Evolutionary conservation across 257 asterid genomes (phyloP), one percentile per base, ranked within the genome.

Genomic region (Nicotiana benthamiana): DNA sequence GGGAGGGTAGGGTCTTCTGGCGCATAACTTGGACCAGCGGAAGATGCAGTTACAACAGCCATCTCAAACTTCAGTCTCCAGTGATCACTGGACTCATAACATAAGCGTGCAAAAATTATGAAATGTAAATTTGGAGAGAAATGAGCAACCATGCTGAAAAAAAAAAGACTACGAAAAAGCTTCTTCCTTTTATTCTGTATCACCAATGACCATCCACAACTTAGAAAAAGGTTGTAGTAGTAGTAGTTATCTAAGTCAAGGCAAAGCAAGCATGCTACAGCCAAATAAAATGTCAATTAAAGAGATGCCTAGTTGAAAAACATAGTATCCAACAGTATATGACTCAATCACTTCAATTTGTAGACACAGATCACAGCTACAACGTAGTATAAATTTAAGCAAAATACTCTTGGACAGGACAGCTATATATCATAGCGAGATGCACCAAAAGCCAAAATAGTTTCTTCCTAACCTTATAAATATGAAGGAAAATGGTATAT

Each of bases 1-100:
- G 98, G 99, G 78, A 96, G 97, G 80, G 92, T 85, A 51, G 98
- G 93, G 83, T 96, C 99, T 86, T 96, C 99, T 16, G 99, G 99
- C 16, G 99, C 99, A 85, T 91, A 96, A 5, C 90, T 87, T 62
- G 92, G 80, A 56, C 91, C 90, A 83, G 87, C 60, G 22, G 90
- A 76, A 7, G 90, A 61, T 79, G n/a, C n/a, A n/a, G n/a, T n/a
- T n/a, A 89, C 59, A 60, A 95, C 85, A 1, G 94, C 92, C 99
- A 96, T 95, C 17, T 81, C 80, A 77, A 82, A 82, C 80, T 83
- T 84, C 84, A 2, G 62, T 72, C 59, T 72, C 40, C 16, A 72
- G 15, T 72, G 26, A 48, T 24, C 61, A 15, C 78, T 46, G 61
- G 78, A 72, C 13, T 59, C 24, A 4, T 22, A 72, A 43, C 9